Conservation (phyloP, 2,329 filamentous ascomycete species). For the Microdochium paspali region DNA sequence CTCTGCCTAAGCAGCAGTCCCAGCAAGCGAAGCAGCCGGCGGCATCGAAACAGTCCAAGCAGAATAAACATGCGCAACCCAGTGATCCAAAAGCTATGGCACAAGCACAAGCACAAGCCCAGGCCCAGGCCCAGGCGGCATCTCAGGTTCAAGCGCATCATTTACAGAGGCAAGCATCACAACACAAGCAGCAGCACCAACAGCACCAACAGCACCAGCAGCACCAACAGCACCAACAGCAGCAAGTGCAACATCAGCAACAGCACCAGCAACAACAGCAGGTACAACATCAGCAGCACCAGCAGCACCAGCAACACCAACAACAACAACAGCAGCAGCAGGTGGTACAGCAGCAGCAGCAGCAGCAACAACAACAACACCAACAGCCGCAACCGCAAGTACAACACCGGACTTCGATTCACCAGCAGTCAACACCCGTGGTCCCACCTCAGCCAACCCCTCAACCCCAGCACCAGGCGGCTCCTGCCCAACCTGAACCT, state of each 20-base stretch:
- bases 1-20: constrained; percentile 16
- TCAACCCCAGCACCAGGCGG: constrained; percentile 14
- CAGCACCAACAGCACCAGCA: constrained; percentile 7
- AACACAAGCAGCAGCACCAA: constrained; percentile 14
- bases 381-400: constrained; percentile 16
- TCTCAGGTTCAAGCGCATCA: neutral
- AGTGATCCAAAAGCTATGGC: neutral
- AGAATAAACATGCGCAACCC: neutral
- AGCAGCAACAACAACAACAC: constrained; percentile 7
- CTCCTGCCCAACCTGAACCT: constrained; percentile 6
- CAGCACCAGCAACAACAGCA: too few species aligned
- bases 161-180: neutral
- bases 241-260: constrained; percentile 17
- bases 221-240: constrained; percentile 15
- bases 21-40: constrained; percentile 15
- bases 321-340: constrained; percentile 8
- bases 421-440: constrained; percentile 12
- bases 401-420: constrained; percentile 16
- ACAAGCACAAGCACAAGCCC: neutral
- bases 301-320: constrained; percentile 14
- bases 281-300: too few species aligned
- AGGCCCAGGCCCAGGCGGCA: neutral
- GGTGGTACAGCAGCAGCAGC: constrained; percentile 10
- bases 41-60: neutral
- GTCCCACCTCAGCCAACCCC: constrained; percentile 13